Percentiles rank a stretch among this genome's conserved stretches.
Evolutionary conservation across 148 eudicot species (phyloP).

Genomic region (Vaccinium macrocarpon): DNA sequence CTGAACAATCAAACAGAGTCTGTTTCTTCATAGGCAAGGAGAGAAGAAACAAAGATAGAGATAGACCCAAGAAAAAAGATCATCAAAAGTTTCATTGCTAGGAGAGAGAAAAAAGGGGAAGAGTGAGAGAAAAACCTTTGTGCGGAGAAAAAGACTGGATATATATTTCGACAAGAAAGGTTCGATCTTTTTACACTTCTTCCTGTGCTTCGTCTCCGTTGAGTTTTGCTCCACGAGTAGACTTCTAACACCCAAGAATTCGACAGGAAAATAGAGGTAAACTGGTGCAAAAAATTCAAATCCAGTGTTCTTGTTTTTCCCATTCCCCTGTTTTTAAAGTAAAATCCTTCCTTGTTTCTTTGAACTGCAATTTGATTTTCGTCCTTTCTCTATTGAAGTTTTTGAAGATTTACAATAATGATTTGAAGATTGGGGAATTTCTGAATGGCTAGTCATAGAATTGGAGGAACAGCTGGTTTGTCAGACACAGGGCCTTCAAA

Average conservation of each 20-base stretch:
- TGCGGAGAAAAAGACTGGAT: neutral
- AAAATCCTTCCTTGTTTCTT: neutral
- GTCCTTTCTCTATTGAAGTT: neutral
- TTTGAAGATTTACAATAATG: constrained; percentile 27
- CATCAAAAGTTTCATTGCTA: constrained; percentile 13
- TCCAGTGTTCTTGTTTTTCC: neutral
- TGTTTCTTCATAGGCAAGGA: constrained; percentile 45
- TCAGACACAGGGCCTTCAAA: constrained; percentile 62
- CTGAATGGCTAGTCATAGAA: constrained; percentile 79
- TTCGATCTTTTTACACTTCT: constrained; percentile 25
- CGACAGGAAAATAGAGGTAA: neutral
- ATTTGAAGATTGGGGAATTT: constrained; percentile 26
- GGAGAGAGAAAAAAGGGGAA: neutral
- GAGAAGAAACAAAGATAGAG: constrained; percentile 19
- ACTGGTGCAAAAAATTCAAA: constrained; percentile 9
- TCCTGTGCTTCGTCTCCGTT: neutral
- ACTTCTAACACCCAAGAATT: neutral
- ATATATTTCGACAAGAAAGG: constrained; percentile 32
- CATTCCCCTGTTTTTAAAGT: neutral
- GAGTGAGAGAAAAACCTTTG: constrained; percentile 10
- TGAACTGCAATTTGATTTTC: neutral
- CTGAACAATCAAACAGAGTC: constrained; percentile 28
- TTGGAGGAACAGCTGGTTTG: constrained; percentile 51
- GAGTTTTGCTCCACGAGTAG: constrained; percentile 12
- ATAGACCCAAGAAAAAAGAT: constrained; percentile 14